Conservation (phyloP, 2,329 filamentous ascomycete genomes). For the Aaosphaeria pasadenensis region DNA sequence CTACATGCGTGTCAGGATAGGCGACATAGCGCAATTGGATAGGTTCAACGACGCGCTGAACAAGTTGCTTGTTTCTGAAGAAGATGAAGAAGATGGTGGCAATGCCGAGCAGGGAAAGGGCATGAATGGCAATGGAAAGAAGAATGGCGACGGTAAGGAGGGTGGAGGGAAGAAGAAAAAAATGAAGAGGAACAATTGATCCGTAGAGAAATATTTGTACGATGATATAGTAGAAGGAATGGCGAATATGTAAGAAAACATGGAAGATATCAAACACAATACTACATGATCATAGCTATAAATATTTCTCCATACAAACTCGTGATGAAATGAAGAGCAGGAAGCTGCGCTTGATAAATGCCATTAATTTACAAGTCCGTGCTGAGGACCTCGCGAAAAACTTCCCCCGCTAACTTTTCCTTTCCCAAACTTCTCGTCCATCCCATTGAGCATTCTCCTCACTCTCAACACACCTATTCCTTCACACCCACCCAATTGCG, state of each 20-base stretch:
- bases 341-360: no score
- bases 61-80: conserved; percentile 48
- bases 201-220: no score
- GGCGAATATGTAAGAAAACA: no score
- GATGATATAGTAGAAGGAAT: no score
- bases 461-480: neutral
- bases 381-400: neutral
- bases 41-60: conserved; percentile 60
- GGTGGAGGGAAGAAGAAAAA: conserved; percentile 18
- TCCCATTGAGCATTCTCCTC: neutral
- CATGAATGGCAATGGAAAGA: conserved; percentile 11
- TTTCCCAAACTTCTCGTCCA: neutral
- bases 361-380: no score
- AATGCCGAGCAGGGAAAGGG: conserved; percentile 27
- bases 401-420: neutral
- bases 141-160: neutral
- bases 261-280: no score
- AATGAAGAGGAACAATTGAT: conserved; percentile 14
- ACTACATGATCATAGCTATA: no score
- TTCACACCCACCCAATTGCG: neutral
- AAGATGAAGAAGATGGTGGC: conserved; percentile 14
- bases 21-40: conserved; percentile 66
- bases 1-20: conserved; percentile 70
- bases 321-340: no score
- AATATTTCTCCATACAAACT: no score